Conservation (phyloP, 768 basidiomycete species). For the Serendipita sp. region DNA sequence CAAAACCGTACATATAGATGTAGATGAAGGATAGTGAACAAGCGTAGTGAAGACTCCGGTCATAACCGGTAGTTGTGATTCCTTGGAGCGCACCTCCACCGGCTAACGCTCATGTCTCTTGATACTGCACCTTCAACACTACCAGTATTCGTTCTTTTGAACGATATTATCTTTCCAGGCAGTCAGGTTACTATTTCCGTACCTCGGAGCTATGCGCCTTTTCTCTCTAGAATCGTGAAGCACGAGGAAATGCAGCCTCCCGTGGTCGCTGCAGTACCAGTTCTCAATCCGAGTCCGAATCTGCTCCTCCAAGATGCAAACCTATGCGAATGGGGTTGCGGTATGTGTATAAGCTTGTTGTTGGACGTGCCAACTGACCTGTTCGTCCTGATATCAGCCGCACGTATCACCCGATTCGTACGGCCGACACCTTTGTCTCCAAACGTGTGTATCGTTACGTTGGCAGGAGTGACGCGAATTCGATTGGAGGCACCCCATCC, state of each 20-base stretch:
- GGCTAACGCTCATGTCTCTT: conserved; percentile 11
- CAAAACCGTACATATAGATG: too few relatives aligned
- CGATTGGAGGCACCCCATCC: conserved; percentile 31
- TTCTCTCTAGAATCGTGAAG: conserved; percentile 48
- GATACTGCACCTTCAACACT: conserved; percentile 28
- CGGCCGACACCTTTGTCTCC: conserved; percentile 38
- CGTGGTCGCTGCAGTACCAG: conserved; percentile 50
- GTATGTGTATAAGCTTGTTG: conserved; percentile 6
- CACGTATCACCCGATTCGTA: conserved; percentile 54
- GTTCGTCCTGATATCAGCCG: conserved; percentile 22
- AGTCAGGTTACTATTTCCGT: conserved; percentile 55
- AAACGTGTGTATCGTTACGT: conserved; percentile 51
- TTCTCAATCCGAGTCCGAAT: conserved; percentile 21
- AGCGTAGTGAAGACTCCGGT: too few relatives aligned
- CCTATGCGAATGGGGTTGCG: conserved; percentile 11
- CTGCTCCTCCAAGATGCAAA: neutral
- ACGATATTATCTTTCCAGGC: conserved; percentile 65
- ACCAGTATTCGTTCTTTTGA: conserved; percentile 50
- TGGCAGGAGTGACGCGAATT: conserved; percentile 57
- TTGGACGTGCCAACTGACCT: neutral
- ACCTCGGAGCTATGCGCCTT: conserved; percentile 42
- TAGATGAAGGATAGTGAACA: too few relatives aligned
- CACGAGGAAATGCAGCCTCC: conserved; percentile 48
- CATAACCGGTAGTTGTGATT: neutral
- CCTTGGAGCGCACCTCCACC: neutral